Percentiles rank a stretch among this genome's conserved stretches.
Evolutionary conservation across 2,329 filamentous ascomycete genomes (phyloP).

Genomic region (Diplocarpon rosae): DNA sequence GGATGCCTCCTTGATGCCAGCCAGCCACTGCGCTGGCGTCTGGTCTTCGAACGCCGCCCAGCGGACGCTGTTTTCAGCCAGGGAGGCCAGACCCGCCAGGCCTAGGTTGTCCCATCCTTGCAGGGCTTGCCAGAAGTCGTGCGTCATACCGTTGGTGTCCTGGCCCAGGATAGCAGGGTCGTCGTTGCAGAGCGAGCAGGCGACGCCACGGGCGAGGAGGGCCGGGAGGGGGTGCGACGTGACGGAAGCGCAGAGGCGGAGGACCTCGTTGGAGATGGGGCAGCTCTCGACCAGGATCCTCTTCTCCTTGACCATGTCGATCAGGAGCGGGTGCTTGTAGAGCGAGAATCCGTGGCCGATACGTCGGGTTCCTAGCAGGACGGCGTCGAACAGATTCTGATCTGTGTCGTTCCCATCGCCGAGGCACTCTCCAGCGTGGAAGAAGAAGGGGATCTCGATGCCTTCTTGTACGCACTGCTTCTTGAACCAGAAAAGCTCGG

Average conservation of each 20-base stretch:
- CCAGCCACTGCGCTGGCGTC: constrained; percentile 55
- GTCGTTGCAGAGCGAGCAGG: constrained; percentile 80
- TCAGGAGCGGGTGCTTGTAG: constrained; percentile 81
- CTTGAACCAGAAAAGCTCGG: constrained; percentile 87
- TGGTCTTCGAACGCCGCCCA: constrained; percentile 88
- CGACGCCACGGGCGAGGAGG: constrained; percentile 71
- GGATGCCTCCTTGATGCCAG: constrained; percentile 62
- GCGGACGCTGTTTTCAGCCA: constrained; percentile 86
- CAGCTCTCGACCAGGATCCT: constrained; percentile 83
- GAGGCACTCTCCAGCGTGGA: constrained; percentile 79
- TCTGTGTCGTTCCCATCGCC: constrained; percentile 69
- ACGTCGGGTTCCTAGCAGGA: constrained; percentile 74
- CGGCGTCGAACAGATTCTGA: constrained; percentile 75
- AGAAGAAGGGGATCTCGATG: constrained; percentile 85
- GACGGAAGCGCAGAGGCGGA: constrained; percentile 67
- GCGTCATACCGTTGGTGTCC: constrained; percentile 69
- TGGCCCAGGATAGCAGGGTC: constrained; percentile 84
- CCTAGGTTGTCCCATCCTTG: constrained; percentile 90
- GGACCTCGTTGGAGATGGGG: constrained; percentile 81
- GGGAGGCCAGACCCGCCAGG: constrained; percentile 69
- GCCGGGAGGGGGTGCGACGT: constrained; percentile 73
- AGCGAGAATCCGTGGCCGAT: constrained; percentile 86
- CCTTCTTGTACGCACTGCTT: constrained; percentile 69
- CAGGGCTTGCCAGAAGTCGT: constrained; percentile 89
- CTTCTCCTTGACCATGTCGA: constrained; percentile 81